Base-by-base conservation (phyloP, 805 yeast genomes). In the Pichia heedii region DNA sequence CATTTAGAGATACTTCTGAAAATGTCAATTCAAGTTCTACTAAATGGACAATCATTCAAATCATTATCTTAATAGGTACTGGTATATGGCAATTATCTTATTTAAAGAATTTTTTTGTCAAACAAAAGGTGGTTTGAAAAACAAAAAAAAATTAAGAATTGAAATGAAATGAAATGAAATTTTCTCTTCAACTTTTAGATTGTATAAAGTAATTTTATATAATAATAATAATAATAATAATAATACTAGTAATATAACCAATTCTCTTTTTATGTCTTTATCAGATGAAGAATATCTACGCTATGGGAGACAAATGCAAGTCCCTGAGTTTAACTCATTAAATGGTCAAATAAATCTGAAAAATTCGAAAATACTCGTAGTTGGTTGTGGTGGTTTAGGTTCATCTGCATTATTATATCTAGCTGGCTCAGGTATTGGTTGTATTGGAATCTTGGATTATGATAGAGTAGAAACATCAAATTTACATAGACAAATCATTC, bases 311-410 rank as follows among this genome's bases (percentile, higher is more conserved):
- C 98, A 93, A 56, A 83, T 93, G 90, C 78, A 89, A 22, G 96
- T 93, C 2, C 93, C 95, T 3, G 83, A 77, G 45, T 68, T 88
- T 40, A 86, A 88, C 1, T 46, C 53, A 4, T 41, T 64, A 3
- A 45, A 61, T 2, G 71, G 78, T 2, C 99, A 93, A 58, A 41
- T 72, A 8, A 66, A 63, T 36, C 61, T 93, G 38, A 80, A 79
- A 49, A 51, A 60, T 0, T 46, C 90, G 2, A 74, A 68, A 41
- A 74, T 89, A 0, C 61, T 90, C 22, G 89, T 93, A 0, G 71
- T 93, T 8, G 98, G 99, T 1, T 97, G 97, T 1, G 99, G 98
- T 11, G 99, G 99, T 0, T 68, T 93, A 7, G 97, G 98, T 0
- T 82, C 94, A 52, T 97, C 98, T 0, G 94, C 94, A 0, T 61